Conservation (phyloP, 148 eudicot species). For the Oxyria digyna region DNA sequence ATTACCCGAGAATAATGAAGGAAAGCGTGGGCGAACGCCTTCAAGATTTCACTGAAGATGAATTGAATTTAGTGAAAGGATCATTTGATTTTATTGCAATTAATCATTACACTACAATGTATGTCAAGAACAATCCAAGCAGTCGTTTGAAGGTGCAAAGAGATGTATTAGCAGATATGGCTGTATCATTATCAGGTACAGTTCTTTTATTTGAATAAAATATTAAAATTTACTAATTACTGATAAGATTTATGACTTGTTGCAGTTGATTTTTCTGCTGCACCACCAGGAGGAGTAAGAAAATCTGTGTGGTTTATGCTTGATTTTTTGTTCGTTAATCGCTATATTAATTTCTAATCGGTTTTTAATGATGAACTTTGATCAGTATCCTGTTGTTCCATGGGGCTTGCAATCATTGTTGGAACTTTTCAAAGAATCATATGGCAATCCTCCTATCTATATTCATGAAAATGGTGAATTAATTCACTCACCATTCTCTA, state of each 20-base stretch:
- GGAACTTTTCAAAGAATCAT: constrained; percentile 34
- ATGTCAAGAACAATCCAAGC: too few relatives aligned
- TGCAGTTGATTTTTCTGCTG: background rate
- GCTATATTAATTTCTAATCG: background rate
- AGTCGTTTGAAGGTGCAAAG: too few relatives aligned
- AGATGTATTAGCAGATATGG: too few relatives aligned
- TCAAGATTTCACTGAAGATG: too few relatives aligned
- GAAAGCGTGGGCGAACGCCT: too few relatives aligned
- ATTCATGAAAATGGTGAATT: constrained; percentile 47
- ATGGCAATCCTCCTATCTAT: constrained; percentile 34
- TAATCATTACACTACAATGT: too few relatives aligned
- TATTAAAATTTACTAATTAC: background rate
- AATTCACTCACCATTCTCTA: constrained; percentile 4
- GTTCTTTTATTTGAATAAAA: background rate
- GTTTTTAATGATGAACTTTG: background rate
- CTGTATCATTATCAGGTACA: too few relatives aligned
- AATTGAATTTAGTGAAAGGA: too few relatives aligned
- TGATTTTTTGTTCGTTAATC: background rate
- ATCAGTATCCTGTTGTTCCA: constrained; percentile 20
- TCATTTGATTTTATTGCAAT: too few relatives aligned
- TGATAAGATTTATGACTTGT: background rate
- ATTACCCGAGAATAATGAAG: too few relatives aligned
- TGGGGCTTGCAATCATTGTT: constrained; percentile 23
- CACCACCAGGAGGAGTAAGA: constrained; percentile 13
- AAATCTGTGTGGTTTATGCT: background rate